Percentiles rank a stretch among this genome's conserved stretches.
phyloP scores from a whole-genome alignment of 306 rosid species.

The Citrullus amarus region DNA sequence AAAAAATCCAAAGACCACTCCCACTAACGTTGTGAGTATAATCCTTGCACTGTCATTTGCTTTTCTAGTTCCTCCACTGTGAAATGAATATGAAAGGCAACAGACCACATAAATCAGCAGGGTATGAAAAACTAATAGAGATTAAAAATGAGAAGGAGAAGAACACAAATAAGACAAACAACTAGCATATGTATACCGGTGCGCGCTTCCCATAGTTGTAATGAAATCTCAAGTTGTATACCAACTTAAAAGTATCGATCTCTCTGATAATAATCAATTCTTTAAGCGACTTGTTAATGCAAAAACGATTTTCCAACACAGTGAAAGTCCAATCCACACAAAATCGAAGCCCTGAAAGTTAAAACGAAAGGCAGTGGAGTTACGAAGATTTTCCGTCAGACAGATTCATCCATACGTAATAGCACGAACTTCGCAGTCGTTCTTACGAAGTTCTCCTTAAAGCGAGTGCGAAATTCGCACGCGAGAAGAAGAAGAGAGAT shows the following conservation, averaged over 20 bases:
- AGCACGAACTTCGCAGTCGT: neutral
- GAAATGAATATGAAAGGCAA: slow-evolving; percentile 12
- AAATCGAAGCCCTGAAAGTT: slow-evolving; percentile 4
- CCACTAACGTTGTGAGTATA: slow-evolving; percentile 44
- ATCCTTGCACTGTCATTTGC: slow-evolving; percentile 50
- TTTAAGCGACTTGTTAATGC: slow-evolving; percentile 19
- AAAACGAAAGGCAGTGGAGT: neutral
- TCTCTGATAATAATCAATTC: slow-evolving; percentile 15
- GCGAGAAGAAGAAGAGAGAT: neutral
- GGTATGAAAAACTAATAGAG: neutral
- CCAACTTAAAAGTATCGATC: slow-evolving; percentile 23
- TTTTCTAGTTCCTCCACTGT: slow-evolving; percentile 40
- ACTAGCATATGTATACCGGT: slow-evolving; percentile 20
- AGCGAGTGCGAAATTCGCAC: too few species aligned
- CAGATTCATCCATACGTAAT: neutral
- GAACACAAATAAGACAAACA: neutral
- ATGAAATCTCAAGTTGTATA: slow-evolving; percentile 16
- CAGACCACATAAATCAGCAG: slow-evolving; percentile 8
- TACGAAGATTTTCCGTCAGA: neutral
- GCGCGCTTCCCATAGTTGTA: slow-evolving; percentile 16
- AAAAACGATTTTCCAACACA: slow-evolving; percentile 23
- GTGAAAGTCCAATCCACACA: neutral
- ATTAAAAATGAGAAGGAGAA: neutral
- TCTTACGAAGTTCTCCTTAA: neutral
- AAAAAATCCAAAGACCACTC: slow-evolving; percentile 65